Evolutionary conservation across 805 yeast genomes (phyloP), one percentile per base, ranked within the genome.

Genomic region (Yamadazyma ubonensis): DNA sequence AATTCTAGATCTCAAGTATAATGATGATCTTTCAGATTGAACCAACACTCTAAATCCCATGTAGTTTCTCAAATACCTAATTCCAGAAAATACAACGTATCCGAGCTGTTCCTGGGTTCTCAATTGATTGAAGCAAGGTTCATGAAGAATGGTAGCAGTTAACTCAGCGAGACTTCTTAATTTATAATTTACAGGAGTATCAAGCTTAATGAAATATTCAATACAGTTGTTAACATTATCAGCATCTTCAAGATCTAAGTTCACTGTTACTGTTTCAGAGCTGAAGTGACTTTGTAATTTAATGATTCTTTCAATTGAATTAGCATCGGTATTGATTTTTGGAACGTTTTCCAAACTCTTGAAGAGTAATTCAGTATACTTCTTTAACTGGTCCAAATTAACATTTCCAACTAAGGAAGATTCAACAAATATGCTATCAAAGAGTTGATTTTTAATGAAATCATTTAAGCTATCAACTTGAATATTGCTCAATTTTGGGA

Each of bases 61-160:
- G 5, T 83, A 76, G 16, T 93, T 82, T 55, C 95, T 76, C 3
- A 86, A 76, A 44, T 73, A 72, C 45, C 83, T 69, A 18, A 75
- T 65, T 0, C 95, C 86, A 31, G 93, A 80, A 56, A 87, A 88
- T 0, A 91, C 99, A 46, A 91, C 89, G 54, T 91, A 91, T 2
- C 99, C 99, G 22, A 91, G 72, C 61, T 93, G 98, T 64, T 91
- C 98, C 52, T 87, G 83, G 5, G 99, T 91, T 61, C 99, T 77
- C 42, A 91, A 72, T 46, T 85, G 85, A 55, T 87, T 83, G 63
- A 91, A 93, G 42, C 91, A 85, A 4, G 96, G 97, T 57, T 91
- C 97, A 49, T 76, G 79, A 36, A 84, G 67, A 46, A 89, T 74
- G 45, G 86, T 91, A 0, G 84, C 76, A 33, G 87, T 61, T 38